Evolutionary conservation across 352 stramenopile genomes (phyloP).

Genomic region (Elongisporangium undulatum): DNA sequence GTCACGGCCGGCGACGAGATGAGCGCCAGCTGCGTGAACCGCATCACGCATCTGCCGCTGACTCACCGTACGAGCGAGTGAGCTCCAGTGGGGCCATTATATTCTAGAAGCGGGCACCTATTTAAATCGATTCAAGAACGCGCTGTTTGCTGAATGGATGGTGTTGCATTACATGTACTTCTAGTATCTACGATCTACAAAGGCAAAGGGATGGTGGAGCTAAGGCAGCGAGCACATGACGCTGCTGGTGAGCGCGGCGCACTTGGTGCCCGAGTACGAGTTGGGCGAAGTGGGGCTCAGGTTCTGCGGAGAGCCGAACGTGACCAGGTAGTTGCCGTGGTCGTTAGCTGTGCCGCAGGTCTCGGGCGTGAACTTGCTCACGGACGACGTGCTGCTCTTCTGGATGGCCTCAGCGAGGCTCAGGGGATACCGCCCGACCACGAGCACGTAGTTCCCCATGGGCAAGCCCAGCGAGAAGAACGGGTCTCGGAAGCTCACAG

Average conservation of each 20-base stretch:
- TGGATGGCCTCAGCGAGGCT: constrained; percentile 49
- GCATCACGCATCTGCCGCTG: constrained; percentile 60
- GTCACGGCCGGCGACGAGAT: constrained; percentile 42
- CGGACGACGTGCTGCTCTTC: constrained; percentile 19
- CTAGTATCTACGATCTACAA: background rate
- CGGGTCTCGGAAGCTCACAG: constrained; percentile 69
- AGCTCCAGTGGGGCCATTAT: constrained; percentile 2
- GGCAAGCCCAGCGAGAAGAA: constrained; percentile 59
- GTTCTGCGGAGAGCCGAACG: constrained; percentile 29
- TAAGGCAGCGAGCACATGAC: background rate
- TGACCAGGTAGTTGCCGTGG: constrained; percentile 52
- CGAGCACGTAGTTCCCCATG: constrained; percentile 45
- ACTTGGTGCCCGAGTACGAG: constrained; percentile 40
- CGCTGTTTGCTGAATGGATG: background rate
- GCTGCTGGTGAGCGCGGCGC: constrained; percentile 3
- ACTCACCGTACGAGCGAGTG: constrained; percentile 75
- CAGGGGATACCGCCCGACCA: constrained; percentile 63
- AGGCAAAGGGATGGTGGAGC: no score
- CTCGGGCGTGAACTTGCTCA: constrained; percentile 40
- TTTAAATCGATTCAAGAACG: background rate
- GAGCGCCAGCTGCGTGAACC: constrained; percentile 51
- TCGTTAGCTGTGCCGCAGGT: constrained; percentile 32
- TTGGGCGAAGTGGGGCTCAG: constrained; percentile 31
- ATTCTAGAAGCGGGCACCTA: constrained; percentile 1
- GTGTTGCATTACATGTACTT: background rate